A percentile compares a stretch with the other conserved stretches of the same genome.
phyloP scores from a whole-genome alignment of 352 stramenopile species.

The Pythium periplocum region DNA sequence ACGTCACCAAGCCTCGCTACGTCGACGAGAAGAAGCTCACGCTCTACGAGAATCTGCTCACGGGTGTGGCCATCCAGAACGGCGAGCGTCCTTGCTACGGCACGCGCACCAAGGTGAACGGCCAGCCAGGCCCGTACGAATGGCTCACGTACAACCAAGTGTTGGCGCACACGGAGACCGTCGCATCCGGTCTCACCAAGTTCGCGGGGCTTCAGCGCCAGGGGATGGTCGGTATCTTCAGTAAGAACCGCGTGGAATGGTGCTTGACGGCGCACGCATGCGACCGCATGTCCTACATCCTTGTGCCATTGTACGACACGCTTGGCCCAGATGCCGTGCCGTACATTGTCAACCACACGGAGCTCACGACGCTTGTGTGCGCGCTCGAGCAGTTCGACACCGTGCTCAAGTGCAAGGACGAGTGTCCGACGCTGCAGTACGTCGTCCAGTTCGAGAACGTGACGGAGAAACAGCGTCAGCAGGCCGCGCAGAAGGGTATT shows the following conservation, averaged over 20 bases:
- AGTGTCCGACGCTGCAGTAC: constrained; percentile 29
- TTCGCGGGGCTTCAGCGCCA: constrained; percentile 21
- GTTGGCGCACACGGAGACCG: constrained; percentile 16
- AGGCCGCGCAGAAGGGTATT: constrained; percentile 15
- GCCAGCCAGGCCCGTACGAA: constrained; percentile 23
- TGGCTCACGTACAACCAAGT: constrained; percentile 41
- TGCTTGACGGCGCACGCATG: constrained; percentile 30
- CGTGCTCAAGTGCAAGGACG: constrained; percentile 25
- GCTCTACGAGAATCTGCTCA: constrained; percentile 43
- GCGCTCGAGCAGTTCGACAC: constrained; percentile 34
- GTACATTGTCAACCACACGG: constrained; percentile 53
- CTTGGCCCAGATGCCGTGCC: constrained; percentile 40
- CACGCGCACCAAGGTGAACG: constrained; percentile 14
- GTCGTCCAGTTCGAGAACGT: constrained; percentile 35
- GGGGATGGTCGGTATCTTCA: constrained; percentile 39
- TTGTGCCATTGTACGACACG: constrained; percentile 59
- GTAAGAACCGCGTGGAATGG: constrained; percentile 49
- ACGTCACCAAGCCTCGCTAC: constrained; percentile 18
- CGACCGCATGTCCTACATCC: constrained; percentile 38
- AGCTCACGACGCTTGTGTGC: constrained; percentile 39
- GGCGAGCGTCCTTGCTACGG: constrained; percentile 24
- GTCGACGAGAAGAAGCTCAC: constrained; percentile 33
- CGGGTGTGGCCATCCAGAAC: constrained; percentile 19
- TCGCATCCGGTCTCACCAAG: constrained; percentile 15
- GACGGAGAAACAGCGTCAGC: constrained; percentile 20